phyloP scores from a whole-genome alignment of 1,284 basidiomycete genomes.

The Cystobasidium sp. region DNA sequence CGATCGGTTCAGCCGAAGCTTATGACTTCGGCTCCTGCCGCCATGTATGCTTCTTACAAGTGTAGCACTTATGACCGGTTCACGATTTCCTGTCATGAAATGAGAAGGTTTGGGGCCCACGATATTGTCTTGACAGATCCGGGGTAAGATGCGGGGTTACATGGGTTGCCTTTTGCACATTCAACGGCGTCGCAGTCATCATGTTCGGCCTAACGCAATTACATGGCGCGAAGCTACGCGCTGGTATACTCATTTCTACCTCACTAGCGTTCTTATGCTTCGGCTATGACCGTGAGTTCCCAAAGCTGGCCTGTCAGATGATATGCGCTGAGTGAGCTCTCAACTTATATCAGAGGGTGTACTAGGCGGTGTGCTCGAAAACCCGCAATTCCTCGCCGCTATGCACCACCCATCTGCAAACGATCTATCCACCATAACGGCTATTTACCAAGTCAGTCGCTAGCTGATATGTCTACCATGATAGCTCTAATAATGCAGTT shows the following conservation, averaged over 20 bases:
- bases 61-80: too few relatives aligned
- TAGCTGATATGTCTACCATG: too few relatives aligned
- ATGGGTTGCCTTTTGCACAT: not conserved
- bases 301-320: too few relatives aligned
- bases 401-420: conserved; percentile 32
- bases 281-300: conserved; percentile 29
- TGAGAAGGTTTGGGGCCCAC: too few relatives aligned
- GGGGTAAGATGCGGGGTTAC: too few relatives aligned
- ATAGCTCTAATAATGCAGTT: not conserved
- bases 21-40: too few relatives aligned
- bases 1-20: too few relatives aligned
- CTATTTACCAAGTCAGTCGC: conserved; percentile 32
- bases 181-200: not conserved
- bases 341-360: conserved; percentile 25
- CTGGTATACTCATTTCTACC: conserved; percentile 18
- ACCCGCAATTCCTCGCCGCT: conserved; percentile 4
- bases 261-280: conserved; percentile 27
- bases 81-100: too few relatives aligned
- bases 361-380: conserved; percentile 27
- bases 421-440: conserved; percentile 15
- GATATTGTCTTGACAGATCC: too few relatives aligned
- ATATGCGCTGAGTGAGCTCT: too few relatives aligned
- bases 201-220: conserved; percentile 29
- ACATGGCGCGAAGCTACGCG: conserved; percentile 13
- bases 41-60: too few relatives aligned